Base-by-base conservation (phyloP, 768 basidiomycete genomes). In the Cantharellus cinnabarinus region DNA sequence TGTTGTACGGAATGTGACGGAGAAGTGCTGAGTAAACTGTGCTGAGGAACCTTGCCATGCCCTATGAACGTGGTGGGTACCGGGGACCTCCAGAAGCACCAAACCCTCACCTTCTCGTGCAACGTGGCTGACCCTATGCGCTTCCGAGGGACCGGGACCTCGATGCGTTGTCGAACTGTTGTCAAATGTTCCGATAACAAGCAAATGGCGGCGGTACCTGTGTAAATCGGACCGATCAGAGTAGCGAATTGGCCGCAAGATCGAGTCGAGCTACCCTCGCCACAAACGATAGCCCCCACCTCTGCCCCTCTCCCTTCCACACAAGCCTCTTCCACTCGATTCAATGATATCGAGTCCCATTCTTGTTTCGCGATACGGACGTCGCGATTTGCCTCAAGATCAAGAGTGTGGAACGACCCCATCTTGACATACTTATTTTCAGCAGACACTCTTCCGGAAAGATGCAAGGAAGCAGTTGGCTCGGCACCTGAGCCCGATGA, bases 171-270 rank as follows among this genome's bases (percentile, higher is more conserved):
- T 3, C 89, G 74, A 41, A 99, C 82, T 38, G 93, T 75, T 2
- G 95, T 99, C 83, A 98, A 93, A 70, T 98, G 93, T 65, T 98
- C 84, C 1, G 93, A 97, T 10, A 99, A 75, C 39, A 99, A 71
- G 69, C 95, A 98, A 68, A 99, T 86, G 5, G 89, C 83, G 1
- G 95, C 95, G 2, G 80, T 82, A 20, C 95, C 79, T 79, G 56
- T 35, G 4, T 5, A 29, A 50, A 53, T 7, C 20, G 20, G 56
- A 34, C 29, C 1, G 10, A 7, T 44, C 50, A 56, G 41, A 39
- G 4, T n/a, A 50, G 41, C 34, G 4, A 42, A 34, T 5, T 58
- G 7, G 2, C 3, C 39, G 38, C 15, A 35, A 51, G 29, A 29
- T 1, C 34, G 52, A 10, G 5, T 15, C 2, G 14, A 1, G 69